A percentile compares a stretch with the other conserved stretches of the same genome.
Evolutionary conservation across 179 eudicot species (phyloP).

Genomic region (Patellifolia procumbens): DNA sequence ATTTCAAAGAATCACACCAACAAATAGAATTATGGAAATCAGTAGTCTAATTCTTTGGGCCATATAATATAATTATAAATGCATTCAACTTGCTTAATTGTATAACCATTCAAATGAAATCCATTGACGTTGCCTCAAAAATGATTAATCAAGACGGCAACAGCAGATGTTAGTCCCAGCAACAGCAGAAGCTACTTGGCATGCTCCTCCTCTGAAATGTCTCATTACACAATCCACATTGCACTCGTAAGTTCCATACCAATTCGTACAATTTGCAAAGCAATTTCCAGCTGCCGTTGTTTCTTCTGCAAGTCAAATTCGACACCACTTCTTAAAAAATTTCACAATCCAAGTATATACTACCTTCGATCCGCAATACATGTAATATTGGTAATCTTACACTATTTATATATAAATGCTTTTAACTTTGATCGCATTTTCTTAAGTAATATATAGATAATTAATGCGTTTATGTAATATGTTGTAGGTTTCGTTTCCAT

Average conservation of each 20-base stretch:
- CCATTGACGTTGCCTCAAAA: too few relatives aligned
- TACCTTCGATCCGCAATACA: too few relatives aligned
- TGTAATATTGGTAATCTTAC: neutral
- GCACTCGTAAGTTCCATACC: neutral
- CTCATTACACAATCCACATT: slow-evolving; percentile 3
- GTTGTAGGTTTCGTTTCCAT: too few relatives aligned
- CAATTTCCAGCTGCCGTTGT: neutral
- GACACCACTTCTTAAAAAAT: neutral
- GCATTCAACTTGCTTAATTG: too few relatives aligned
- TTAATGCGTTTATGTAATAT: too few relatives aligned
- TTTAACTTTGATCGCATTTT: too few relatives aligned
- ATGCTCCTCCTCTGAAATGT: neutral
- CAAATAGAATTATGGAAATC: neutral
- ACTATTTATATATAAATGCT: neutral
- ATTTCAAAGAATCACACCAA: too few relatives aligned
- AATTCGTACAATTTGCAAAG: neutral
- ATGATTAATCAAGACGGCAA: neutral
- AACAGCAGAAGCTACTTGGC: neutral
- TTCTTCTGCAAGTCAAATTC: neutral
- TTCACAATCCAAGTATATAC: neutral
- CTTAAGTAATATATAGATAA: too few relatives aligned
- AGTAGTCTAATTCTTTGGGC: too few relatives aligned
- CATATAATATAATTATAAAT: too few relatives aligned
- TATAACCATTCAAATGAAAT: too few relatives aligned
- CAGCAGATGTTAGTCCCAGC: neutral